phyloP scores from a whole-genome alignment of 306 rosid species.

The Heteromeles arbutifolia region DNA sequence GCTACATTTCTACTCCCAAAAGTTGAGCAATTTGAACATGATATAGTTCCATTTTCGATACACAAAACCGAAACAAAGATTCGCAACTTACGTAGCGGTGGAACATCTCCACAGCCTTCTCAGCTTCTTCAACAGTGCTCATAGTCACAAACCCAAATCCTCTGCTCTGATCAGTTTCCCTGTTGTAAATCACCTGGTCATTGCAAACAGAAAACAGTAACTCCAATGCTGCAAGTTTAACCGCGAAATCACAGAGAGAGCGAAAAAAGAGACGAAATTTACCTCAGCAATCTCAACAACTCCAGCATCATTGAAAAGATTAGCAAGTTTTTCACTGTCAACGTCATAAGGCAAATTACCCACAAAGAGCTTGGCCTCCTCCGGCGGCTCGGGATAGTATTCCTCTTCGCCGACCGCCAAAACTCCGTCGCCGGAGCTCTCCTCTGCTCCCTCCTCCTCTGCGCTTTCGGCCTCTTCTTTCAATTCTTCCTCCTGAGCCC shows the following conservation, averaged over 20 bases:
- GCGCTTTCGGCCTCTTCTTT: constrained; percentile 1
- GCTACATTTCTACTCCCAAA: neutral
- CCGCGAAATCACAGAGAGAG: neutral
- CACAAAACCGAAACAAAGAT: too few species aligned
- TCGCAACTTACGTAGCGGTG: constrained; percentile 30
- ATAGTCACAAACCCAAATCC: constrained; percentile 37
- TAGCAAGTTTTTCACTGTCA: constrained; percentile 35
- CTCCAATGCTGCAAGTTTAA: neutral
- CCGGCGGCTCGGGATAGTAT: constrained; percentile 31
- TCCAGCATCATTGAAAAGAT: constrained; percentile 30
- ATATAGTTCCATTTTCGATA: too few species aligned
- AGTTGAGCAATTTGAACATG: neutral
- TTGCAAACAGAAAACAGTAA: neutral
- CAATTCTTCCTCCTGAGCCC: constrained; percentile 29
- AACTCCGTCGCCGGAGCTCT: constrained; percentile 3
- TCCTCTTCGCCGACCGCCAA: constrained; percentile 12
- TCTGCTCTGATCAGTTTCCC: constrained; percentile 40
- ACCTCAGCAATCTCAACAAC: constrained; percentile 44
- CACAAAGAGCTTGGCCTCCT: constrained; percentile 42
- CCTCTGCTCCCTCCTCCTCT: constrained; percentile 7
- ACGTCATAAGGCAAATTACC: constrained; percentile 37
- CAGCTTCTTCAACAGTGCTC: constrained; percentile 43
- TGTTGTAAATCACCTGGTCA: constrained; percentile 35
- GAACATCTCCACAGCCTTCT: constrained; percentile 34
- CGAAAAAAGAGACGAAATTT: neutral